Base-by-base conservation (phyloP, 352 stramenopile species). In the Globisporangium yorkense region DNA sequence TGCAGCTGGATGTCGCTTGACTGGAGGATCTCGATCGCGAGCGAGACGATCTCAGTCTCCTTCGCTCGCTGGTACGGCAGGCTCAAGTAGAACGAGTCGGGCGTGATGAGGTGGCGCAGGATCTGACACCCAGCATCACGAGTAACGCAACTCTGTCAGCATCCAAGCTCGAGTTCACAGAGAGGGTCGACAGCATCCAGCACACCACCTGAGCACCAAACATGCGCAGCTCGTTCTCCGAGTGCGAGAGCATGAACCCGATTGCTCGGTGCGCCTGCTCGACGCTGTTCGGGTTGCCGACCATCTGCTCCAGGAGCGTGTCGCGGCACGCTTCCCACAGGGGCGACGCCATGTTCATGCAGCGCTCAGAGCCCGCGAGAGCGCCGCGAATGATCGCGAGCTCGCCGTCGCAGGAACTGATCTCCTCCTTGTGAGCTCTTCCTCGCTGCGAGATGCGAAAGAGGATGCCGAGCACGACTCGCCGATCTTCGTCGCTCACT, bases 301-400 rank as follows among this genome's bases (percentile, higher is more conserved):
- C 63, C 24, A 85, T 69, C 65, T 87, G 81, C 51, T 88, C 77
- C 18, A 91, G 50, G 20, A 91, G 57, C 9, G 73, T 61, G 13
- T 73, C 65, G 5, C 73, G 69, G 61, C 78, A 84, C 10, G 58
- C 46, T 3, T 46, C 27, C 72, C 69, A 81, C 6, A 78, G 40
- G 0, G 24, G 43, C 13, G 59, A 65, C 39, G 58, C 27, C 40
- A 68, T 49, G 39, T 55, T 35, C 15, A 1, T 27, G 29, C 50
- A 54, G n/a, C 44, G 27, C 51, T 66, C 21, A 56, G 43, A 33
- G 8, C 40, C 63, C 49, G 21, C 40, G 4, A 89, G 59, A 1
- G 72, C 68, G 2, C 78, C 70, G 2, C 59, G 62, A 46, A 83
- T 70, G 27, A 87, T 66, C 16, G 65, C 63, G 18, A 81, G 13